These are phyloP conservation scores for Crassisporium funariophilum DNA, from an alignment of 768 basidiomycete genomes.

Conservation along the genomic window DNA sequence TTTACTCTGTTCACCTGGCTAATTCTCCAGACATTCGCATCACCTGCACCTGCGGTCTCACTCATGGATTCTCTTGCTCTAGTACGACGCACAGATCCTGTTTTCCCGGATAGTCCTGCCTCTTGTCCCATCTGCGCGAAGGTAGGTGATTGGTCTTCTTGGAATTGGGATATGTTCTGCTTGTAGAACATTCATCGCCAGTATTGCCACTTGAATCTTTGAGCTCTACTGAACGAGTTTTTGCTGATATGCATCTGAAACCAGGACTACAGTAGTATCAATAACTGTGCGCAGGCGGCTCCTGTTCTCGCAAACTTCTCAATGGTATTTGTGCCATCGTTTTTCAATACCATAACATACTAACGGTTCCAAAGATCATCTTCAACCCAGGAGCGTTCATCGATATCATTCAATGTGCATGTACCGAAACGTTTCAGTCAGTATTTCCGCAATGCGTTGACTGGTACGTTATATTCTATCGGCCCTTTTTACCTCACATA, in stretches of 20 bases:
- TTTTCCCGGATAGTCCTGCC: slow-evolving; percentile 54
- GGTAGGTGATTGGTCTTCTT: slow-evolving; percentile 26
- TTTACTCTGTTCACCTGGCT: slow-evolving; percentile 23
- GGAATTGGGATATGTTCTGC: neutral
- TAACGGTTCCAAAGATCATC: slow-evolving; percentile 45
- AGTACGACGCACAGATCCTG: slow-evolving; percentile 35
- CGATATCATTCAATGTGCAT: slow-evolving; percentile 64
- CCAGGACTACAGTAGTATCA: slow-evolving; percentile 54
- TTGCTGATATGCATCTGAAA: neutral
- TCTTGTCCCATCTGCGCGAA: slow-evolving; percentile 61
- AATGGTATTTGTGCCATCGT: slow-evolving; percentile 36
- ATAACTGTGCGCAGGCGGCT: slow-evolving; percentile 57
- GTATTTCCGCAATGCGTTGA: slow-evolving; percentile 68
- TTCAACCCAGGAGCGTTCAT: slow-evolving; percentile 67
- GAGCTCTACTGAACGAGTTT: no score
- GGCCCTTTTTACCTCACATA: neutral
- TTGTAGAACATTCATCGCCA: neutral
- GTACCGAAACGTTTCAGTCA: slow-evolving; percentile 47
- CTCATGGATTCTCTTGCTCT: neutral
- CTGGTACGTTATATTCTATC: slow-evolving; percentile 43
- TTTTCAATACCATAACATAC: no score
- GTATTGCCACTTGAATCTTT: no score
- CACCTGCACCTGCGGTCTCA: slow-evolving; percentile 16
- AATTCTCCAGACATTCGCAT: slow-evolving; percentile 20
- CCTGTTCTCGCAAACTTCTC: slow-evolving; percentile 60